Evolutionary conservation across 306 rosid genomes (phyloP), one percentile per base, ranked within the genome.

Genomic region (Corylus americana): DNA sequence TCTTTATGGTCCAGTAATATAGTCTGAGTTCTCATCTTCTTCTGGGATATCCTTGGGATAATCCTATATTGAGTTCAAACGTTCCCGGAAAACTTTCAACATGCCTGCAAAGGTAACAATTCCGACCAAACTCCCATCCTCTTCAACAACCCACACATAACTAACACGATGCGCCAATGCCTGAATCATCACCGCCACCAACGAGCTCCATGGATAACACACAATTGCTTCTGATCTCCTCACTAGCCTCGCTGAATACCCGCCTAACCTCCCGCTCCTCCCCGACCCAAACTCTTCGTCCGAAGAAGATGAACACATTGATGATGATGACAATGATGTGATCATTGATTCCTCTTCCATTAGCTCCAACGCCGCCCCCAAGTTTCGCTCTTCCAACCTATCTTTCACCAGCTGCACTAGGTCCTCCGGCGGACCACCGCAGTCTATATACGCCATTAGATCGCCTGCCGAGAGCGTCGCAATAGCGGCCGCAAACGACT

Each of bases 171-270:
- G 96, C 0, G 98, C 79, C 11, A 95, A 89, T 3, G 96, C 98
- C 85, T 91, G 98, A 79, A 95, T 80, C 93, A 93, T 89, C 71
- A 93, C 99, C 0, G 99, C 98, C 80, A 90, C 92, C 86, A 95
- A 35, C 5, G 99, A 90, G 86, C 96, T 93, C 87, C 87, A 77
- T 2, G 98, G 93, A 62, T 89, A 86, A 77, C 97, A 93, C 42
- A 93, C 94, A 9, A 85, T 87, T 4, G 89, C 94, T 72, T 91
- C 99, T 8, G 92, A 84, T 27, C 92, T 85, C 79, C 96, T 88
- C 78, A 72, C 84, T 25, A 79, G 70, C 85, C 91, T 88, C 0
- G 93, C 89, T 0, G 93, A 91, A 72, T 81, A 80, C 49, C 92
- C 86, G 11, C 88, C 90, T 4, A 71, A 20, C 73, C 83, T 89